Percentiles rank a stretch among this genome's conserved stretches.
Evolutionary conservation across 352 stramenopile genomes (phyloP).

Genomic region (Pelagophyceae sp.): DNA sequence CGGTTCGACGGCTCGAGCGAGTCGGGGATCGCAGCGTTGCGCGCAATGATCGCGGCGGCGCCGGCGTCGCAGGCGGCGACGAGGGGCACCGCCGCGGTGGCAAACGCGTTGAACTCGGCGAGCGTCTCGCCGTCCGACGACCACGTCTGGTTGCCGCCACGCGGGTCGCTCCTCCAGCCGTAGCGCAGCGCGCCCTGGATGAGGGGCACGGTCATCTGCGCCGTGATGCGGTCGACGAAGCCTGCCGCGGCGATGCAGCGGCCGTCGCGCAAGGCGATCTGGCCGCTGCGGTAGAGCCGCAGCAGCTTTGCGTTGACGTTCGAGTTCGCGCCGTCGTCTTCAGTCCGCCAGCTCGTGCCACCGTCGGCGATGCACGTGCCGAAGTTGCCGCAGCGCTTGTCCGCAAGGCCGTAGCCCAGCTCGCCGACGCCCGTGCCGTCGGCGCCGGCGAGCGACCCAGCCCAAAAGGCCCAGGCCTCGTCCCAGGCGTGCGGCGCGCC

Average conservation of each 20-base stretch:
- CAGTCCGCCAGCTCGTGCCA: constrained; percentile 31
- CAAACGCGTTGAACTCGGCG: constrained; percentile 45
- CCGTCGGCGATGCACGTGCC: constrained; percentile 40
- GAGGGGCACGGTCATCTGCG: constrained; percentile 47
- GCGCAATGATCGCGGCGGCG: not conserved
- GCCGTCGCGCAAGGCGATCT: constrained; percentile 26
- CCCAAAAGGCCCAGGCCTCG: constrained; percentile 53
- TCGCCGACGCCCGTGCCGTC: constrained; percentile 40
- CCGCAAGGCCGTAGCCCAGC: no score
- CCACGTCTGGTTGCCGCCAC: not conserved
- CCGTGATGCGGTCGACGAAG: constrained; percentile 38
- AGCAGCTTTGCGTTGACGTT: no score
- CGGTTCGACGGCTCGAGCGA: constrained; percentile 21
- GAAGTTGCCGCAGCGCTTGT: constrained; percentile 51
- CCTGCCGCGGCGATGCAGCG: constrained; percentile 34
- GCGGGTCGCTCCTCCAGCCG: constrained; percentile 25
- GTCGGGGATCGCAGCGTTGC: constrained; percentile 26
- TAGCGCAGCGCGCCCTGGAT: constrained; percentile 52
- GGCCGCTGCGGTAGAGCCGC: constrained; percentile 28
- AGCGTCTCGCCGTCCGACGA: constrained; percentile 33
- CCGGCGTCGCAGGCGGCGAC: constrained; percentile 23
- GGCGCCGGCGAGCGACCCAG: constrained; percentile 42
- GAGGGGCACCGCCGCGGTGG: constrained; percentile 41
- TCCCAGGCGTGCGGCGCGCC: no score
- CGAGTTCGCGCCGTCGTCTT: constrained; percentile 46